These are phyloP conservation scores for Leishmania guyanensis DNA, from an alignment of 208 protist species.

Conservation along the genomic window DNA sequence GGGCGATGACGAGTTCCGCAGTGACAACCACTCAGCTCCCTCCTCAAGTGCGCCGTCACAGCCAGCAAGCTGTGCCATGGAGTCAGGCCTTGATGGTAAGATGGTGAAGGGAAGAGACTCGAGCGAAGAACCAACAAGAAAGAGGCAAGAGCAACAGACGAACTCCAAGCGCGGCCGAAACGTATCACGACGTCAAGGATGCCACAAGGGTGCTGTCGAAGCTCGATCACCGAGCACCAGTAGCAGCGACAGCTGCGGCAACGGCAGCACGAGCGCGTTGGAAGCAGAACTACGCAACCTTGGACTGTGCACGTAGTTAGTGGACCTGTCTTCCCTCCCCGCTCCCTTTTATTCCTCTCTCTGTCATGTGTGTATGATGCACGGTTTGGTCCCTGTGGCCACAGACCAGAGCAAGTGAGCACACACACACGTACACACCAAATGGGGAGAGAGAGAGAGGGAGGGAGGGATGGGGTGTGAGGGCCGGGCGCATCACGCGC, in stretches of 20 bases:
- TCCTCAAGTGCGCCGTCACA: not conserved
- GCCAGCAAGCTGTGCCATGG: not conserved
- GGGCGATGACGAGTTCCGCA: not conserved
- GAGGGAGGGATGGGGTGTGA: not conserved
- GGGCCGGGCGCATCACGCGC: not conserved
- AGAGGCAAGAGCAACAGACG: not conserved
- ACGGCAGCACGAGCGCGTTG: slow-evolving; percentile 10
- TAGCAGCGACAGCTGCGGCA: slow-evolving; percentile 14
- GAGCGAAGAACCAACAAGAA: not conserved
- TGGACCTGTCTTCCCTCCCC: not conserved
- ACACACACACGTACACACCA: slow-evolving; percentile 7
- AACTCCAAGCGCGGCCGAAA: not conserved
- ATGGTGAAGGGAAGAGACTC: not conserved
- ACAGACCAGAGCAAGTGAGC: not conserved
- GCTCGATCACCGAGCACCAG: slow-evolving; percentile 14
- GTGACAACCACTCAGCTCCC: not conserved
- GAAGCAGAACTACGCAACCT: slow-evolving; percentile 27
- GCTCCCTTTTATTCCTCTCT: not conserved
- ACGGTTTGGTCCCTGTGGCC: not conserved
- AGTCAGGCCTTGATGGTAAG: not conserved
- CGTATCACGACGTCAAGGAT: not conserved
- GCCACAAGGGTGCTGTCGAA: not conserved
- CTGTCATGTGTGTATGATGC: not conserved
- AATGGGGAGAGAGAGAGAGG: not conserved
- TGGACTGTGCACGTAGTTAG: slow-evolving; percentile 2